Evolutionary conservation across 805 yeast genomes (phyloP), one percentile per base, ranked within the genome.

Genomic region (Kodamaea fukazawae): DNA sequence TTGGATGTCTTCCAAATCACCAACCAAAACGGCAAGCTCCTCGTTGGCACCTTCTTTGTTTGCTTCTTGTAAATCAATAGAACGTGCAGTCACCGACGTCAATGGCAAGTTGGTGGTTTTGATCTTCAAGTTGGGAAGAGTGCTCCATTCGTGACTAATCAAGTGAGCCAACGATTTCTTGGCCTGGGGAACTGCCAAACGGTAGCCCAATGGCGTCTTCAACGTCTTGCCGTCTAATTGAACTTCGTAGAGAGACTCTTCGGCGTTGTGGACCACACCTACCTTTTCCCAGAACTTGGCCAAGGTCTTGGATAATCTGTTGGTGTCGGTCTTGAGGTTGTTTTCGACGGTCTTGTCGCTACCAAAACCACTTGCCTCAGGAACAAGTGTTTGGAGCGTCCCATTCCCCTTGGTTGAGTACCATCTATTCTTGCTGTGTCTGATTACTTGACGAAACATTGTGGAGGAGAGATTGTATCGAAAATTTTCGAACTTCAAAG

Each of bases 91-190:
- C 39, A 93, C 64, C 0, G 96, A 86, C 0, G 99, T 93, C 44
- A 93, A 64, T 0, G 98, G 98, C 31, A 93, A 71, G 28, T 85
- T 67, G 55, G 84, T 86, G 12, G 89, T 83, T 59, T 83, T 85
- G 52, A 90, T 77, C 45, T 62, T 63, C 45, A 82, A 70, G 42
- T 73, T 73, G 2, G 91, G 76, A 41, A 93, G 65, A 29, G 76
- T 75, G 41, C 78, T 73, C 99, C 99, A 93, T 63, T 93, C 99
- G 54, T 87, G 87, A 29, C 80, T 80, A 27, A 93, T 68, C 51
- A 91, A 61, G 46, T 80, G 71, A 0, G 96, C 96, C 47, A 93
- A 66, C 7, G 78, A 63, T 43, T 67, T 65, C 53, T 83, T 81
- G 6, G 64, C 46, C 17, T 57, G 54, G 4, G 96, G 95, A 10